Percentiles rank a stretch among this genome's conserved stretches.
Conservation (phyloP, 176 grass and related monocot genomes). For the Oryza australiensis region DNA sequence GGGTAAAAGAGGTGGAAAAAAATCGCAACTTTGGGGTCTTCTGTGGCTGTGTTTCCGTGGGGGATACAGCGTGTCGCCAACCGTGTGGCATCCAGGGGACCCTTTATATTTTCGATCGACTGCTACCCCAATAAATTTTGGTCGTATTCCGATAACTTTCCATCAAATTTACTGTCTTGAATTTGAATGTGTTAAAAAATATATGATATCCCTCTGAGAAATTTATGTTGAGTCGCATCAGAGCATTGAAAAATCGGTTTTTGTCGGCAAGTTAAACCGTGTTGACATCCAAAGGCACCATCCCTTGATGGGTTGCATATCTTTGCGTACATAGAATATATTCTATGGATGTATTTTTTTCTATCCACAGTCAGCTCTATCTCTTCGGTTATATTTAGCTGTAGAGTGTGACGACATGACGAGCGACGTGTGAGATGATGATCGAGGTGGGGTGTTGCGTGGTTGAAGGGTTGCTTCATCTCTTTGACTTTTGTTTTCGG, state of each 20-base stretch:
- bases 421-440: not conserved
- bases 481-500: not conserved
- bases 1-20: not conserved
- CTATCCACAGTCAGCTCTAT: not conserved
- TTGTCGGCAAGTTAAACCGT: no score
- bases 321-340: not conserved
- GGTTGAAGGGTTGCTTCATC: not conserved
- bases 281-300: no score
- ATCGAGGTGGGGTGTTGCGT: not conserved
- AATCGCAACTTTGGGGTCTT: not conserved
- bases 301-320: not conserved
- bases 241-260: no score
- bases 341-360: not conserved
- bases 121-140: no score
- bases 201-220: no score
- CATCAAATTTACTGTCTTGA: no score
- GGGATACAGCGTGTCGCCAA: not conserved
- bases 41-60: not conserved
- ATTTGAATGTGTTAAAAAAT: no score
- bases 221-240: no score
- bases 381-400: not conserved
- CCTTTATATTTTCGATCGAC: no score
- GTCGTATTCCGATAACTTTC: no score
- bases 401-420: not conserved
- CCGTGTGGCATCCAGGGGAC: not conserved